Percentiles rank a stretch among this genome's conserved stretches.
These are phyloP conservation scores for Acanthamoeba castellanii DNA, from an alignment of 208 protist species.

Conservation along the genomic window DNA sequence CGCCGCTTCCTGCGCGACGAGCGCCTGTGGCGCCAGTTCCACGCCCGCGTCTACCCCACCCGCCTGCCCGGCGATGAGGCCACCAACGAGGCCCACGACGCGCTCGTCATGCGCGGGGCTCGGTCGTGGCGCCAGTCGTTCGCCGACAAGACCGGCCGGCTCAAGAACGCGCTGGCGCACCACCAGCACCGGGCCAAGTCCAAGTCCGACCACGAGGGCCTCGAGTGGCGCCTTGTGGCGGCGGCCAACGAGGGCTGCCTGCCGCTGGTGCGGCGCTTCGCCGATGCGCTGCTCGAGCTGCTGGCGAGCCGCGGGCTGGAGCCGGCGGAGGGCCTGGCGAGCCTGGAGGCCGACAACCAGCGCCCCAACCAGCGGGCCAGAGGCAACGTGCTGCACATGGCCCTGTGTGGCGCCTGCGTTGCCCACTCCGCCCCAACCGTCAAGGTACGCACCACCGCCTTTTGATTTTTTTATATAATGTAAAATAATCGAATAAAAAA, in stretches of 20 bases:
- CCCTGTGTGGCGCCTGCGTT: not conserved
- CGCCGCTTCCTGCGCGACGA: not conserved
- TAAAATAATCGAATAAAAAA: no score
- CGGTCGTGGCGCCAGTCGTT: not conserved
- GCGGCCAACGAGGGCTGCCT: not conserved
- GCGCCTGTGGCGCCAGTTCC: not conserved
- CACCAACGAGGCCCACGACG: no score
- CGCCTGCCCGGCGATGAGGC: no score
- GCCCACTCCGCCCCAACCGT: not conserved
- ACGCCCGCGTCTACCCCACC: not conserved
- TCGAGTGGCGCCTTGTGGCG: not conserved
- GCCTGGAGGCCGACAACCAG: no score
- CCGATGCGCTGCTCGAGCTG: not conserved
- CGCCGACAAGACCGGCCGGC: not conserved
- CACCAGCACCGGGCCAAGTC: not conserved
- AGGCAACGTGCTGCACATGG: not conserved
- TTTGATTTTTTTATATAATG: no score
- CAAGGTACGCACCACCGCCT: no score
- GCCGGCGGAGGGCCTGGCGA: not conserved
- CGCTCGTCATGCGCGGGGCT: not conserved
- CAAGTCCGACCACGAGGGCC: not conserved
- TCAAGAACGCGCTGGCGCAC: not conserved
- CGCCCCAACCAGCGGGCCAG: no score
- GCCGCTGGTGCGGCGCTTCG: not conserved
- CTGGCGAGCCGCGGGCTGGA: not conserved